phyloP scores from a whole-genome alignment of 1,139 yeast genomes.

The Pichia sp. region DNA sequence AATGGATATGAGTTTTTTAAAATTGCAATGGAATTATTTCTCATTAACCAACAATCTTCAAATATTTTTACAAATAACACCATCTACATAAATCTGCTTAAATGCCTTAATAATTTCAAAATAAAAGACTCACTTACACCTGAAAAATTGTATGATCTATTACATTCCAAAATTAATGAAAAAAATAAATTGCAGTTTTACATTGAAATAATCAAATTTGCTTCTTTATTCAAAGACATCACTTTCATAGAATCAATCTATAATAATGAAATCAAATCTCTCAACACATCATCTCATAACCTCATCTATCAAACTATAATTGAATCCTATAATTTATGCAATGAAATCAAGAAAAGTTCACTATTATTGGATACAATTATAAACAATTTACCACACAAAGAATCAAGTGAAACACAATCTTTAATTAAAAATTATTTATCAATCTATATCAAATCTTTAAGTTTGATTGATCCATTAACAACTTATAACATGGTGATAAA shows the following conservation, averaged over 20 bases:
- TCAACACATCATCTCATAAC: constrained; percentile 32
- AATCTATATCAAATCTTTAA: constrained; percentile 23
- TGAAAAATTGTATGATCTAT: constrained; percentile 14
- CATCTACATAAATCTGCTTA: constrained; percentile 20
- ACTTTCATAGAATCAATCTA: constrained; percentile 21
- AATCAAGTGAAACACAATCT: constrained; percentile 7
- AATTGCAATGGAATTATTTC: constrained; percentile 55
- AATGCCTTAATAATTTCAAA: constrained; percentile 24
- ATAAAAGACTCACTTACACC: constrained; percentile 16
- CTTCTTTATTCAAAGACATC: constrained; percentile 21
- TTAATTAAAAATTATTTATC: constrained; percentile 23
- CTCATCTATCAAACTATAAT: constrained; percentile 45
- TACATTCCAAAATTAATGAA: constrained; percentile 13
- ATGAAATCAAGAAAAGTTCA: constrained; percentile 45
- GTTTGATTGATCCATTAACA: constrained; percentile 17
- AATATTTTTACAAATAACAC: constrained; percentile 22
- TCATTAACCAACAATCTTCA: constrained; percentile 36
- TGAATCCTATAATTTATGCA: constrained; percentile 44
- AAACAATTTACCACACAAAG: constrained; percentile 16
- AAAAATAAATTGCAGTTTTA: constrained; percentile 15
- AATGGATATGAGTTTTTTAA: constrained; percentile 54
- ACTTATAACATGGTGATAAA: constrained; percentile 23
- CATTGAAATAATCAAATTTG: constrained; percentile 22
- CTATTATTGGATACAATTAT: constrained; percentile 42
- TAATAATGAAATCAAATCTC: constrained; percentile 10